Conservation (phyloP, 805 yeast genomes). For the Cyberlindnera amylophila region DNA sequence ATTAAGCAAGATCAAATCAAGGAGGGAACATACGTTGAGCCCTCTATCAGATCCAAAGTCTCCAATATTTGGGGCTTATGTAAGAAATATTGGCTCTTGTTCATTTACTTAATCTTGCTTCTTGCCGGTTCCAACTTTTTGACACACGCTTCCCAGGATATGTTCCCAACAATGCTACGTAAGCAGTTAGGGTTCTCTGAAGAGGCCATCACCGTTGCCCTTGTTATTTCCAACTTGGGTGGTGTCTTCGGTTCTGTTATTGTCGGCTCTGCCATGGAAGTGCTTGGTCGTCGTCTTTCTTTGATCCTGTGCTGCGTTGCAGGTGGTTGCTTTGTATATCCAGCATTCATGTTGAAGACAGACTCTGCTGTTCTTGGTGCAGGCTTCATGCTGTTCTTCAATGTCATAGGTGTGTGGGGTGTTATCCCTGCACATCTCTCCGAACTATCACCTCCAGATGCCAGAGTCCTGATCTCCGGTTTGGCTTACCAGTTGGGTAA, state of each 20-base stretch:
- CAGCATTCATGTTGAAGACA: constrained; percentile 44
- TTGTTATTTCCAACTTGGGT: constrained; percentile 62
- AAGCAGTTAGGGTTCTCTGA: constrained; percentile 46
- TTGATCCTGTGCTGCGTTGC: constrained; percentile 46
- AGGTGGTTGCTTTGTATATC: constrained; percentile 62
- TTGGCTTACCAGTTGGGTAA: constrained; percentile 70
- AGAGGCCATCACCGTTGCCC: constrained; percentile 53
- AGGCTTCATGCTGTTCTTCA: constrained; percentile 61
- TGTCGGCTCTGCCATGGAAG: constrained; percentile 52
- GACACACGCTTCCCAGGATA: constrained; percentile 74
- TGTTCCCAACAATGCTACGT: constrained; percentile 61
- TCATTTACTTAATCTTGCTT: constrained; percentile 52
- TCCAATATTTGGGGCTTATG: constrained; percentile 33
- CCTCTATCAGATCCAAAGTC: constrained; percentile 23
- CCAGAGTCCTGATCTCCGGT: constrained; percentile 60
- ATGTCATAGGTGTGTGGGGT: constrained; percentile 74
- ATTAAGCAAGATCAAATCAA: constrained; percentile 27
- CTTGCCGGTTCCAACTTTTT: constrained; percentile 69
- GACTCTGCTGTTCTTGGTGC: constrained; percentile 47
- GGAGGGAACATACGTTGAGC: constrained; percentile 28
- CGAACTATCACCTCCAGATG: constrained; percentile 64
- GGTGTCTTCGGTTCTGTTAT: constrained; percentile 61
- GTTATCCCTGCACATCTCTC: constrained; percentile 62
- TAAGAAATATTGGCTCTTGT: constrained; percentile 56
- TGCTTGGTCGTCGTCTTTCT: constrained; percentile 61